These are phyloP conservation scores for Alisma plantagoaquatica DNA, from an alignment of 106 monocot genomes.

Conservation along the genomic window DNA sequence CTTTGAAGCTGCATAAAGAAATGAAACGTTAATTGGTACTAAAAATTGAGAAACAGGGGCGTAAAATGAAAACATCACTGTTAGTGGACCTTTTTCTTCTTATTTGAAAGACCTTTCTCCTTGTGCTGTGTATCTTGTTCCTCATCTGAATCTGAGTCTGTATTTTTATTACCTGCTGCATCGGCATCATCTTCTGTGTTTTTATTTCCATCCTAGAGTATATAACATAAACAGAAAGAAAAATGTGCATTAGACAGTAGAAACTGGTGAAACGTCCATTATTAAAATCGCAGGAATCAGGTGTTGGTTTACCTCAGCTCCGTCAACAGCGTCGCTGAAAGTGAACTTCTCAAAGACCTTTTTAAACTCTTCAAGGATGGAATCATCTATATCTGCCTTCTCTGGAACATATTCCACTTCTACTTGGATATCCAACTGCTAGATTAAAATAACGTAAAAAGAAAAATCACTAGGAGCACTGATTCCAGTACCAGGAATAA, in stretches of 20 bases:
- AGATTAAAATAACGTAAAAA: not conserved
- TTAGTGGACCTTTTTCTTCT: conserved; percentile 84
- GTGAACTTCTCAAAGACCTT: conserved; percentile 79
- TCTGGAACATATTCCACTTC: conserved; percentile 91
- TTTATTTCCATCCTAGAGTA: conserved; percentile 44
- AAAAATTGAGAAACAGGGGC: not conserved
- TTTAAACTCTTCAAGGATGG: conserved; percentile 65
- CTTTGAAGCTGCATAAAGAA: conserved; percentile 55
- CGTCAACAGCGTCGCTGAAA: conserved; percentile 36
- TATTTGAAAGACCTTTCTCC: conserved; percentile 75
- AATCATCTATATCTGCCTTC: conserved; percentile 65
- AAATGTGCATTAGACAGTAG: not conserved
- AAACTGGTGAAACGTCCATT: not conserved
- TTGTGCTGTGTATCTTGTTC: conserved; percentile 59
- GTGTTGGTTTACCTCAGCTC: conserved; percentile 28
- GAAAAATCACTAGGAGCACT: not conserved
- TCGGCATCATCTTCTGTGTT: conserved; percentile 50
- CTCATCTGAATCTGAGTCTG: conserved; percentile 77
- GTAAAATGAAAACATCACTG: conserved; percentile 1
- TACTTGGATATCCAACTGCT: conserved; percentile 43
- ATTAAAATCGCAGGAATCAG: not conserved
- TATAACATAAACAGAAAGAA: not conserved
- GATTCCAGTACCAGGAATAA: not conserved
- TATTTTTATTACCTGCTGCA: conserved; percentile 43
- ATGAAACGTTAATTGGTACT: not conserved